Evolutionary conservation across 1,139 yeast genomes (phyloP), one percentile per base, ranked within the genome.

Genomic region (Candida tunisiensis): DNA sequence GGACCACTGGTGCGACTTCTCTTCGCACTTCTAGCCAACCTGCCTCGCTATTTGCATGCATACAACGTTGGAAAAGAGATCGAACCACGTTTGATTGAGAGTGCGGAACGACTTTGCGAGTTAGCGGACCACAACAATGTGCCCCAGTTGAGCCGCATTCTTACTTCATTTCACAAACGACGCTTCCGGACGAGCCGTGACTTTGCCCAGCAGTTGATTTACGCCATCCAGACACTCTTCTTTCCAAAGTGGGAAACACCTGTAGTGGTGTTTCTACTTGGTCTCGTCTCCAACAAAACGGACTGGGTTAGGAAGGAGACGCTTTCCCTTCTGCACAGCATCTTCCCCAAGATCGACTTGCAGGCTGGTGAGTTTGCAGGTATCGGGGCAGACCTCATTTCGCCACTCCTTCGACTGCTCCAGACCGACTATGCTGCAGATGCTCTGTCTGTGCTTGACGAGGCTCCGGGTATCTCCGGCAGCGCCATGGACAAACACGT

Each of bases 361-460:
- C 70, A 69, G 28, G 58, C 77, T 27, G 82, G 78, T 11, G 93
- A 78, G 40, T 83, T 83, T 46, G 63, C 69, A 3, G 93, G 93
- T 2, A 75, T 83, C 25, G 98, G 98, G 5, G 98, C 98, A 0
- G 98, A 88, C 46, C 59, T 88, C 30, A 79, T 91, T 4, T 77
- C 94, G 1, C 98, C 99, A 1, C 57, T 91, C 28, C 57, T 91
- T 35, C 61, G 96, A 27, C 57, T 91, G 21, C 55, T 91, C 21
- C 63, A 80, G 35, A 83, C 96, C 0, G 93, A 83, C 27, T 74
- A 68, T 50, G 95, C 93, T 1, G 83, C 79, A 35, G 72, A 71
- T 25, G 95, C 96, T 0, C 55, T 91, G 23, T 91, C 75, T 36
- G 96, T 88, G 1, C 60, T 91, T 29, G 96, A 88, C 42, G 85